Base-by-base conservation (phyloP, 2,329 filamentous ascomycete species). In the Fusarium sp. region DNA sequence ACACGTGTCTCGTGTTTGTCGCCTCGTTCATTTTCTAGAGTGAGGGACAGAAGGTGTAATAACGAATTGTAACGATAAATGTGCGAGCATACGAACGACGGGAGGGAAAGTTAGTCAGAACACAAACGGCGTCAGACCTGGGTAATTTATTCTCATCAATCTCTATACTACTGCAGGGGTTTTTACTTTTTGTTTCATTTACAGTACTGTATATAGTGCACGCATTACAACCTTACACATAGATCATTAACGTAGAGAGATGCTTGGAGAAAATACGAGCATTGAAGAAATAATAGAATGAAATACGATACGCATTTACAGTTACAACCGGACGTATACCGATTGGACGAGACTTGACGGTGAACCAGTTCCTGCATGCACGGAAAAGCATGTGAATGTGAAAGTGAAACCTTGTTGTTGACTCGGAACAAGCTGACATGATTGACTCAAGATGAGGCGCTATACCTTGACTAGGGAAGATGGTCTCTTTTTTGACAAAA, bases 1-100 rank as follows among this genome's bases (percentile, higher is more conserved):
- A 82, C 71, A 88, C 86, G 4, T 74, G 79, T 34, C 66, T 86
- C 55, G 75, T 87, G 56, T 88, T 88, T 72, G 82, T 84, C 25
- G 78, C 69, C 13, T 79, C 80, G 10, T 82, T 82, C 54, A 63
- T 81, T 32, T 73, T 70, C 30, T 8, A n/a, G 28, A 32, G 21
- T 13, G 27, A 16, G 37, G 18, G 41, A 7, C 4, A 25, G 8
- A 25, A 16, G 28, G 30, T 45, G 47, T 66, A 64, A 61, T 74
- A 56, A 74, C 55, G 73, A 75, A 66, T 48, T 72, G 71, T 67
- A 59, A 75, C 63, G 72, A 74, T 75, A 72, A 27, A 66, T 68
- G 66, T 68, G 66, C 27, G 45, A 64, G 58, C 49, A 51, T 41
- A 51, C 49, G 49, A 16, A 46, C 16, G 11, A 51, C 9, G 14